Percentiles rank a stretch among this genome's conserved stretches.
Conservation (phyloP, 1,284 basidiomycete genomes). For the Ceratobasidium sp. region DNA sequence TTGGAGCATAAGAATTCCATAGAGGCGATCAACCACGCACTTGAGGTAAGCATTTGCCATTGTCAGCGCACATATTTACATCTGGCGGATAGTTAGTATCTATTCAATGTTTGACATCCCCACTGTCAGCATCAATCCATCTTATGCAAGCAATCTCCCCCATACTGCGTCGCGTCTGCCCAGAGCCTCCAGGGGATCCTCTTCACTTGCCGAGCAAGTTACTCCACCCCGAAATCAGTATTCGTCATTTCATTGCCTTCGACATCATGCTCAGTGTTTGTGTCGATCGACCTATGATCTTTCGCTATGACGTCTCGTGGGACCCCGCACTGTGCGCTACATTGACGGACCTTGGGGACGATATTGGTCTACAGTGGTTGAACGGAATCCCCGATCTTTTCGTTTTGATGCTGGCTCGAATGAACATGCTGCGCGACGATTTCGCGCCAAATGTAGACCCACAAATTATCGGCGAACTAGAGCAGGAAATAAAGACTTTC, state of each 20-base stretch:
- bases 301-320: slow-evolving; percentile 18
- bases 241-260: slow-evolving; percentile 20
- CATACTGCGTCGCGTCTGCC: slow-evolving; percentile 1
- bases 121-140: background rate
- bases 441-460: slow-evolving; percentile 28
- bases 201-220: slow-evolving; percentile 20
- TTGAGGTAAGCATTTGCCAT: background rate
- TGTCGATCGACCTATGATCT: background rate
- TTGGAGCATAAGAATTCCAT: background rate
- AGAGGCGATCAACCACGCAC: background rate
- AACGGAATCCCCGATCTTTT: slow-evolving; percentile 30
- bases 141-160: slow-evolving; percentile 8
- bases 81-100: background rate
- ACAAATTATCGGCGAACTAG: slow-evolving; percentile 8
- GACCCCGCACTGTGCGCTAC: background rate
- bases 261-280: slow-evolving; percentile 17
- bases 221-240: slow-evolving; percentile 2
- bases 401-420: slow-evolving; percentile 15
- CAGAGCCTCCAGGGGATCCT: background rate
- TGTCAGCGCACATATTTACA: background rate
- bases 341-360: background rate
- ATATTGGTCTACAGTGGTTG: slow-evolving; percentile 23
- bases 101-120: background rate
- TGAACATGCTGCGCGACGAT: slow-evolving; percentile 28
- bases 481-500: slow-evolving; percentile 4